A percentile compares a stretch with the other conserved stretches of the same genome.
These are phyloP conservation scores for Balansia obtecta DNA, from an alignment of 2,329 filamentous ascomycete species.

Conservation along the genomic window DNA sequence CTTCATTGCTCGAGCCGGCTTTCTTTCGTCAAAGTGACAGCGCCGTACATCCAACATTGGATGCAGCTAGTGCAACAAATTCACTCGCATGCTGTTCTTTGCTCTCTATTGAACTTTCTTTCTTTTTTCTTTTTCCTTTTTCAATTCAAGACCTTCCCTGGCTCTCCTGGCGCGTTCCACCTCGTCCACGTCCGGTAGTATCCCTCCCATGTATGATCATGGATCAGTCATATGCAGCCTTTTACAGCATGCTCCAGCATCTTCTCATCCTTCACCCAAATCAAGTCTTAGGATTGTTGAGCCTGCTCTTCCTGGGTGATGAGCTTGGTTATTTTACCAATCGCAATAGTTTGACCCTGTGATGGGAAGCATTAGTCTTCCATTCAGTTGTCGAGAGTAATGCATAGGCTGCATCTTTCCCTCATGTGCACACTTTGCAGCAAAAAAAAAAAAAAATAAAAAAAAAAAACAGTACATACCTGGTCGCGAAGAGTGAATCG, in stretches of 20 bases:
- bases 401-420: not conserved
- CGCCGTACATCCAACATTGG: not conserved
- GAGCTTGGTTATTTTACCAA: constrained; percentile 97
- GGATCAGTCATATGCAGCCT: not conserved
- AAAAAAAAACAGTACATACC: constrained; percentile 36
- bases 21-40: constrained; percentile 2
- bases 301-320: constrained; percentile 25
- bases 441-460: too few relatives aligned
- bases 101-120: not conserved
- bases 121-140: too few relatives aligned
- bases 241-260: not conserved
- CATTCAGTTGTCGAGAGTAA: not conserved
- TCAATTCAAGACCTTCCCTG: not conserved
- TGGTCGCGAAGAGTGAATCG: constrained; percentile 83
- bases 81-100: not conserved
- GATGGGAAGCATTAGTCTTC: not conserved
- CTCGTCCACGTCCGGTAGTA: not conserved
- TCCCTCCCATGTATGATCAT: not conserved
- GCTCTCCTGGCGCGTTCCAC: not conserved
- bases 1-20: not conserved
- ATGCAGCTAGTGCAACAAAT: too few relatives aligned
- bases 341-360: constrained; percentile 96
- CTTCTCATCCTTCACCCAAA: not conserved
- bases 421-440: not conserved
- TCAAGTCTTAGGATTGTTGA: not conserved